Evolutionary conservation across 2,329 filamentous ascomycete genomes (phyloP).

Genomic region (Knufia petricola): DNA sequence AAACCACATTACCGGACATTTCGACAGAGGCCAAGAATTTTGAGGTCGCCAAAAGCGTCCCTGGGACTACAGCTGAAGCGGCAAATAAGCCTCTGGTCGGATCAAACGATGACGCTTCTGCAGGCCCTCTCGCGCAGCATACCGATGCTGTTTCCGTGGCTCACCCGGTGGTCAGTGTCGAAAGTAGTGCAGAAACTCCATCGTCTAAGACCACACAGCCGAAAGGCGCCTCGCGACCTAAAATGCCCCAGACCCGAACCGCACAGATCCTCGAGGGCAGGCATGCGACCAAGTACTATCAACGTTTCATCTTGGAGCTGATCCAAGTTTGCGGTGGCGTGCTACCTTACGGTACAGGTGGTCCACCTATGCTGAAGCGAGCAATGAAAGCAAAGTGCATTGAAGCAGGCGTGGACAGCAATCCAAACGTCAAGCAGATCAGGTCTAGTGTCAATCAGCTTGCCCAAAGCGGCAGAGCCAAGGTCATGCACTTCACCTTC

Average conservation of each 20-base stretch:
- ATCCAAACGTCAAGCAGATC: slow-evolving; percentile 46
- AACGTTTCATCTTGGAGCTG: slow-evolving; percentile 46
- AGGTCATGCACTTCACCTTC: slow-evolving; percentile 44
- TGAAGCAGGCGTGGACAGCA: slow-evolving; percentile 32
- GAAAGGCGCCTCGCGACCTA: not conserved
- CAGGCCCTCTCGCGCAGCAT: not conserved
- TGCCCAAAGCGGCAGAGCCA: slow-evolving; percentile 42
- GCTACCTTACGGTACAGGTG: slow-evolving; percentile 37
- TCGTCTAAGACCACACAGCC: not conserved
- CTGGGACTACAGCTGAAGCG: no score
- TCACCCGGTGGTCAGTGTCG: not conserved
- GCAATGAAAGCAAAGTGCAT: slow-evolving; percentile 34
- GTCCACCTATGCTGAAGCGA: slow-evolving; percentile 31
- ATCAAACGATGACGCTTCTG: not conserved
- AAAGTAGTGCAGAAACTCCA: not conserved
- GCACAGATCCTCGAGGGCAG: slow-evolving; percentile 7
- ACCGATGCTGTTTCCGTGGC: not conserved
- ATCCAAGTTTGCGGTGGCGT: slow-evolving; percentile 45
- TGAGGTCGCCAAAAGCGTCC: no score
- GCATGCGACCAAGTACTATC: slow-evolving; percentile 18
- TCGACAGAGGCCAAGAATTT: no score
- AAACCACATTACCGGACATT: no score
- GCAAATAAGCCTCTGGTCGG: no score
- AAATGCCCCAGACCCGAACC: not conserved
- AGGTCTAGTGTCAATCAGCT: slow-evolving; percentile 42